Base-by-base conservation (phyloP, 2,329 filamentous ascomycete genomes). In the Dothideomycetidae sp. region DNA sequence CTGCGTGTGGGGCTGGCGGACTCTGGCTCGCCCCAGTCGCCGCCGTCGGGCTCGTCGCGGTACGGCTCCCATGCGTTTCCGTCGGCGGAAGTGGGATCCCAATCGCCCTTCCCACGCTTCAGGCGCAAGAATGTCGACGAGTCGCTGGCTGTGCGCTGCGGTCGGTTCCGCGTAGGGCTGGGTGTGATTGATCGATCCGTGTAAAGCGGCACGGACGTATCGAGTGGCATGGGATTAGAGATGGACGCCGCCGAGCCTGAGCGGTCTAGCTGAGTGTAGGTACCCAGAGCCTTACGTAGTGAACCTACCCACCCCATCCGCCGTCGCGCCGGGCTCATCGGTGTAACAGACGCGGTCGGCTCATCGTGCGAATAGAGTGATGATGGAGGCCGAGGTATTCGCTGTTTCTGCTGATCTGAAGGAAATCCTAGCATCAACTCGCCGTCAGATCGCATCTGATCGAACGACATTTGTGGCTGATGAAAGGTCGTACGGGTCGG, bases 61-160 rank as follows among this genome's bases (percentile, higher is more conserved):
- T 56, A 55, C 3, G 49, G 50, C 19, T 44, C 38, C 44, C 44
- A 51, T 3, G 37, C 34, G 10, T 40, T 32, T 15, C 42, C 44
- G 19, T 47, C 46, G 3, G 26, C 34, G 5, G 11, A 16, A 2
- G 30, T 30, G 28, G 26, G 31, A 13, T 46, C 44, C 55, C 53
- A 57, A 42, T 64, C 62, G 19, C 58, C 53, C 32, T 58, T 55
- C 1, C 63, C 63, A 14, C 62, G 51, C 41, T 59, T 60, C 28
- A 52, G 53, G 21, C 50, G 50, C 48, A 62, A 57, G 34, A 62
- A 58, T 12, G 50, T 46, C 4, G 56, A 58, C 10, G 61, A 61
- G 36, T 66, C 63, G 1, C 58, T 62, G 4, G 58, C 59, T 3
- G 63, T 57, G 13, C 63, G 59, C 5, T 61, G 53, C 2, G 62